phyloP scores from a whole-genome alignment of 495 filamentous ascomycete species.

The Neurospora sp. region DNA sequence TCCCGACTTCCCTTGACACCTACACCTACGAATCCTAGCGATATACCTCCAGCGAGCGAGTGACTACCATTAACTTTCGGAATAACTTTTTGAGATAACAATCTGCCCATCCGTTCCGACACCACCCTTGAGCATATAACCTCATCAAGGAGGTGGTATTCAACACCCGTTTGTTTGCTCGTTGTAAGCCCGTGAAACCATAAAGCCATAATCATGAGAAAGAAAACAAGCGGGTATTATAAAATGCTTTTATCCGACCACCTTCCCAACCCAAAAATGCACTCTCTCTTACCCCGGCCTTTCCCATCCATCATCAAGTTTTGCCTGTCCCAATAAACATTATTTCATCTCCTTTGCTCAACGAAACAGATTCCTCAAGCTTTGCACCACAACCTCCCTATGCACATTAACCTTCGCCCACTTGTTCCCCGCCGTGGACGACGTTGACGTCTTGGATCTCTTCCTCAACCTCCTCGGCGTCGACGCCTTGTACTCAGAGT shows the following conservation, averaged over 20 bases:
- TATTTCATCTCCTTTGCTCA: conserved; percentile 4
- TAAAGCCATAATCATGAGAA: conserved; percentile 1
- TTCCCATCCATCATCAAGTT: background rate
- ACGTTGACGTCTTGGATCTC: background rate
- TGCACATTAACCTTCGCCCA: conserved; percentile 25
- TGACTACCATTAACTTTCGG: background rate
- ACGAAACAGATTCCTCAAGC: conserved; percentile 34
- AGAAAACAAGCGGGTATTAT: conserved; percentile 8
- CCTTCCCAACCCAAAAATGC: background rate
- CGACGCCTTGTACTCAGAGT: background rate
- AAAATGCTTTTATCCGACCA: conserved; percentile 7
- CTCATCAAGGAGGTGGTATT: background rate
- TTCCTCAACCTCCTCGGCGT: conserved; percentile 13
- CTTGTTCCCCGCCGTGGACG: conserved; percentile 6
- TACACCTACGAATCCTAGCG: no score
- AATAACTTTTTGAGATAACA: background rate
- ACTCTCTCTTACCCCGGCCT: background rate
- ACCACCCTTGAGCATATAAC: background rate
- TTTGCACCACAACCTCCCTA: conserved; percentile 30
- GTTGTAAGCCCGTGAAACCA: background rate
- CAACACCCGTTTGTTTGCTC: background rate
- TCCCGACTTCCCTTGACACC: no score
- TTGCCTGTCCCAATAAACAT: background rate
- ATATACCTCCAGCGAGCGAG: background rate
- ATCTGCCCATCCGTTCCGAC: background rate